Conservation (phyloP, 352 stramenopile genomes). For the Globisporangium solare region DNA sequence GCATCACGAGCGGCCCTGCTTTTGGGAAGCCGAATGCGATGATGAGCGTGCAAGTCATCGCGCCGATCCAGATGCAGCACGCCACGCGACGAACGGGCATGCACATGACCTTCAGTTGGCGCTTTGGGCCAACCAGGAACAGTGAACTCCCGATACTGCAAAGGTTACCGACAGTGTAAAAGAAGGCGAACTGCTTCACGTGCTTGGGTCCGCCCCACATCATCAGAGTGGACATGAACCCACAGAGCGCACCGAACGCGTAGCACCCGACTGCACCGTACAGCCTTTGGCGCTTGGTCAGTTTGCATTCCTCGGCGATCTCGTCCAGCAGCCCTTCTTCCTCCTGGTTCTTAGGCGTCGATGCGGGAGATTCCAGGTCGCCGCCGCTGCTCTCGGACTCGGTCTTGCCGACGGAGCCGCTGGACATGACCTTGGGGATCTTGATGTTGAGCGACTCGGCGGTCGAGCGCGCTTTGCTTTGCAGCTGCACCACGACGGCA, state of each 20-base stretch:
- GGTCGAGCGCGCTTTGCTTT: slow-evolving; percentile 44
- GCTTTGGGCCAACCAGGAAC: slow-evolving; percentile 65
- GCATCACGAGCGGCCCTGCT: slow-evolving; percentile 56
- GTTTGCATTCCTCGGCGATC: slow-evolving; percentile 61
- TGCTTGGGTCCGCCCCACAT: slow-evolving; percentile 76
- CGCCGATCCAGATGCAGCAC: slow-evolving; percentile 74
- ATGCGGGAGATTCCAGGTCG: slow-evolving; percentile 10
- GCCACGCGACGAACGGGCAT: slow-evolving; percentile 75
- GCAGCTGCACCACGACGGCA: slow-evolving; percentile 23
- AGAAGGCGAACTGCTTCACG: slow-evolving; percentile 84
- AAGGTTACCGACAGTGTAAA: slow-evolving; percentile 81
- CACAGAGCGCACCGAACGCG: slow-evolving; percentile 60
- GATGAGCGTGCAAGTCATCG: slow-evolving; percentile 69
- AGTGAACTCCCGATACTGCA: slow-evolving; percentile 76
- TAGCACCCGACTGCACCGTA: slow-evolving; percentile 75
- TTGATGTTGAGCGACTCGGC: slow-evolving; percentile 54
- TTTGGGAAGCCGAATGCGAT: slow-evolving; percentile 72
- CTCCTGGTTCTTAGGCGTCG: slow-evolving; percentile 50
- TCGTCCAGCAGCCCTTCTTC: slow-evolving; percentile 72
- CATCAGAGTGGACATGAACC: slow-evolving; percentile 76
- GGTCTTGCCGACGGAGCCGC: slow-evolving; percentile 22
- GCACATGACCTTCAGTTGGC: slow-evolving; percentile 82
- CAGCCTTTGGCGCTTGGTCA: slow-evolving; percentile 75
- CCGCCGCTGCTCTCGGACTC: slow-evolving; percentile 36
- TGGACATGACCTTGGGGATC: slow-evolving; percentile 27